Evolutionary conservation across 2,329 filamentous ascomycete genomes (phyloP).

Genomic region (Colletotrichum lini): DNA sequence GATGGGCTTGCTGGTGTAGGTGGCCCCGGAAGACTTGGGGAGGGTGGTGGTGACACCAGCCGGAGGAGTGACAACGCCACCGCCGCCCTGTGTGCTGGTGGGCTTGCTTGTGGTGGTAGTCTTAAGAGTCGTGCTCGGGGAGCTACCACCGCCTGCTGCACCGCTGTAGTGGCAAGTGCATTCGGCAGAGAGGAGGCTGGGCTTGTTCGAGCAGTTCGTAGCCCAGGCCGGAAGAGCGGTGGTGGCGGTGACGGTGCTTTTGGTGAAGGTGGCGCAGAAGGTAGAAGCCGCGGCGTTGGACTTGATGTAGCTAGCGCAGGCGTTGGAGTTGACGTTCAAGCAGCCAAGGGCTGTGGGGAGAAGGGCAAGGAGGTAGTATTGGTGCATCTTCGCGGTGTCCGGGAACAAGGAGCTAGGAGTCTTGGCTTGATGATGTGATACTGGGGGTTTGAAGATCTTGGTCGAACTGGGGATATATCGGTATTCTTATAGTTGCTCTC

Average conservation of each 20-base stretch:
- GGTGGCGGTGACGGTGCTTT: constrained; percentile 47
- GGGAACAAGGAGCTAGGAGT: neutral
- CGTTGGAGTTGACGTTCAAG: constrained; percentile 48
- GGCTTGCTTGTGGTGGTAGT: constrained; percentile 30
- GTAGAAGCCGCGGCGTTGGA: constrained; percentile 49
- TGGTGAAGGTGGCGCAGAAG: constrained; percentile 53
- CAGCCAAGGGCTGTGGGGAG: constrained; percentile 48
- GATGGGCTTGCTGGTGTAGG: constrained; percentile 56
- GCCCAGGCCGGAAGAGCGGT: constrained; percentile 49
- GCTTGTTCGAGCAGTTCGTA: constrained; percentile 47
- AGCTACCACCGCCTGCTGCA: constrained; percentile 26
- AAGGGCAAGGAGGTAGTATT: constrained; percentile 44
- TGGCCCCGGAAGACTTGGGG: constrained; percentile 56
- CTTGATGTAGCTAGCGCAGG: constrained; percentile 52
- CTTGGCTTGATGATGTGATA: constrained; percentile 22
- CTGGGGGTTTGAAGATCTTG: constrained; percentile 20
- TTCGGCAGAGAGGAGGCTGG: constrained; percentile 50
- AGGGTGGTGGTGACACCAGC: constrained; percentile 49
- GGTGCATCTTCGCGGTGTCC: constrained; percentile 40
- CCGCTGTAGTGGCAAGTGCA: constrained; percentile 48
- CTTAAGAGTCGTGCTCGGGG: constrained; percentile 29
- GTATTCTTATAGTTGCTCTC: constrained; percentile 10
- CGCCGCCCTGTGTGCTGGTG: constrained; percentile 20
- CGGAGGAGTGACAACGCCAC: constrained; percentile 14
- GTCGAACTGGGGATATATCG: constrained; percentile 4